Conservation (phyloP, 768 basidiomycete genomes). For the Galerina marginata region DNA sequence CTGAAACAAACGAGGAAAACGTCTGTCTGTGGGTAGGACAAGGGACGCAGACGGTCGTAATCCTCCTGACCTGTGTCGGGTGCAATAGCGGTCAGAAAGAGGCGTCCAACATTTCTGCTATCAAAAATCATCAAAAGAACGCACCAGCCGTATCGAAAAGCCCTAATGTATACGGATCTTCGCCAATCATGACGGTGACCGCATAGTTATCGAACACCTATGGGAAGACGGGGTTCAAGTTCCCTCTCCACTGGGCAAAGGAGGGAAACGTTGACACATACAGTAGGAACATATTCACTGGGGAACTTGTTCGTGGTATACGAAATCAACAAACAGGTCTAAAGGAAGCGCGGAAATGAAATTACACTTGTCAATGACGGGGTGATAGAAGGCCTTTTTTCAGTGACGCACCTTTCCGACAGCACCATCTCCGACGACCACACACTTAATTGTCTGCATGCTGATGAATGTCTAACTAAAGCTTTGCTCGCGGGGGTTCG, state of each 20-base stretch:
- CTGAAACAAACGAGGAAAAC: constrained; percentile 99
- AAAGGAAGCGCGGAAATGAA: not conserved
- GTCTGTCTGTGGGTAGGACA: constrained; percentile 99
- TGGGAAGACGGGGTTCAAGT: constrained; percentile 18
- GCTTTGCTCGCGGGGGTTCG: constrained; percentile 13
- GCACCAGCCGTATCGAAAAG: constrained; percentile 97
- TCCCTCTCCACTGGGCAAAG: constrained; percentile 24
- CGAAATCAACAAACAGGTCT: constrained; percentile 97
- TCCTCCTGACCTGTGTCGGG: constrained; percentile 88
- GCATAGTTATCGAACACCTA: constrained; percentile 98
- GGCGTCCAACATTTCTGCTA: constrained; percentile 1
- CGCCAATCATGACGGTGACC: constrained; percentile 99
- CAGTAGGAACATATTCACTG: constrained; percentile 98
- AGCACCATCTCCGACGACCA: constrained; percentile 97
- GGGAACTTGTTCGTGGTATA: constrained; percentile 99
- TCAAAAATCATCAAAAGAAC: constrained; percentile 38
- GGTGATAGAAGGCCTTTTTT: constrained; percentile 10
- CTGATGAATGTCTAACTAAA: constrained; percentile 27
- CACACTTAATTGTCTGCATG: constrained; percentile 98
- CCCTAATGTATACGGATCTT: constrained; percentile 98
- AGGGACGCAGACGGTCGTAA: constrained; percentile 97
- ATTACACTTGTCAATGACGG: constrained; percentile 1
- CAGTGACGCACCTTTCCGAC: constrained; percentile 86
- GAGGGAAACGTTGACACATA: constrained; percentile 51
- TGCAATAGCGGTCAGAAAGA: constrained; percentile 5